These are phyloP conservation scores for Mucor mucedo DNA, from an alignment of 371 early-diverging fungal species.

Conservation along the genomic window DNA sequence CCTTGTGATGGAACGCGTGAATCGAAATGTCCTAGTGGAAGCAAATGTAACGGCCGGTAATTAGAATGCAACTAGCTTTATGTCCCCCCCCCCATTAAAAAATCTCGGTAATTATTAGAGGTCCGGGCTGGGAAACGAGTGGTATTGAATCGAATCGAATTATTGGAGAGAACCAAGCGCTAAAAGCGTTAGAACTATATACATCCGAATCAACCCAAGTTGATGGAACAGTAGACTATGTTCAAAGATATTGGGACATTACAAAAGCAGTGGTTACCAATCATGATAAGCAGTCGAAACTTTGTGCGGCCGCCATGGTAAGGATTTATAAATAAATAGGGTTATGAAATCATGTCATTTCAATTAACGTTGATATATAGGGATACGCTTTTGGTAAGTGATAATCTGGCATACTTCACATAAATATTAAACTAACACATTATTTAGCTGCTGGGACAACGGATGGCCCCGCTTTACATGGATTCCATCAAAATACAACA, in stretches of 20 bases:
- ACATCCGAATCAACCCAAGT: conserved; percentile 7
- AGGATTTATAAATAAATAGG: conserved; percentile 18
- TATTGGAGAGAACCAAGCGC: conserved; percentile 59
- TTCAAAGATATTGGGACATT: conserved; percentile 51
- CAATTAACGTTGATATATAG: conserved; percentile 12
- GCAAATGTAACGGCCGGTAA: conserved; percentile 47
- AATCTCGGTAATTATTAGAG: conserved; percentile 28
- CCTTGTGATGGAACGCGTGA: conserved; percentile 60
- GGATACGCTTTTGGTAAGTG: conserved; percentile 44
- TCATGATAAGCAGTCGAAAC: conserved; percentile 18
- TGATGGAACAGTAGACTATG: conserved; percentile 41
- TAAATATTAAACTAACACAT: neutral
- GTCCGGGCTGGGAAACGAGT: conserved; percentile 43
- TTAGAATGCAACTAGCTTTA: too few species aligned
- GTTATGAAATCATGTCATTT: neutral
- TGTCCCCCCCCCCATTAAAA: neutral
- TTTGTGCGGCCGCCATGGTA: conserved; percentile 54
- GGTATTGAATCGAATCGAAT: conserved; percentile 58
- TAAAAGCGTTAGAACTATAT: conserved; percentile 43
- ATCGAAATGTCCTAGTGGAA: conserved; percentile 40
- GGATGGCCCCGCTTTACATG: conserved; percentile 52
- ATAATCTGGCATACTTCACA: neutral
- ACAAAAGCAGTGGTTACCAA: conserved; percentile 42
- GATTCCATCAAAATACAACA: conserved; percentile 51
- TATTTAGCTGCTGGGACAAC: conserved; percentile 68